These are phyloP conservation scores for Cucurbitaria berberidis DNA, from an alignment of 2,329 filamentous ascomycete species.

Conservation along the genomic window DNA sequence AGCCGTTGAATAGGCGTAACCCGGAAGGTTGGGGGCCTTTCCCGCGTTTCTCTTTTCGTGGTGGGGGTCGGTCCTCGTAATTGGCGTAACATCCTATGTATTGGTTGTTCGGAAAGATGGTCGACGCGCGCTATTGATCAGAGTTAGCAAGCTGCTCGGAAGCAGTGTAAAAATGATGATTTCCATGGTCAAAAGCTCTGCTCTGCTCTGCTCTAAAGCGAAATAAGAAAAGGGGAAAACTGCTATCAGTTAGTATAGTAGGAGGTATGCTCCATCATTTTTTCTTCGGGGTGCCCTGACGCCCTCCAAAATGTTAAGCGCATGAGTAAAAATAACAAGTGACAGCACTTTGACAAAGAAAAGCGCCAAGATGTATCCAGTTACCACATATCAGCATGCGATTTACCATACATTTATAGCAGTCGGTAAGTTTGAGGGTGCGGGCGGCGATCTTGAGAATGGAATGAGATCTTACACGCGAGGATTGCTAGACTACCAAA, in stretches of 20 bases:
- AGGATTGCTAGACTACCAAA: background rate
- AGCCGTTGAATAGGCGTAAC: background rate
- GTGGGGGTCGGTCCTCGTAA: too few species aligned
- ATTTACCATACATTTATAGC: background rate
- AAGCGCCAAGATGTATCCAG: background rate
- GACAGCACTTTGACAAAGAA: too few species aligned
- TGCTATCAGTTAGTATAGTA: background rate
- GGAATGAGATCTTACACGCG: background rate
- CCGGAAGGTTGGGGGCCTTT: too few species aligned
- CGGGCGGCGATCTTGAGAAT: background rate
- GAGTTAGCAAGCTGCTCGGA: slow-evolving; percentile 12
- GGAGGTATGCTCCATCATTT: background rate
- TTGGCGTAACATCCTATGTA: background rate
- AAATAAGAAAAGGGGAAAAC: background rate
- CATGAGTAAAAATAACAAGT: background rate
- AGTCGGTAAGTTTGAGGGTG: background rate
- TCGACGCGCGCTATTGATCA: background rate
- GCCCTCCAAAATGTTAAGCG: background rate
- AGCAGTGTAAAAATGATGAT: slow-evolving; percentile 3
- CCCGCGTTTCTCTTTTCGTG: too few species aligned
- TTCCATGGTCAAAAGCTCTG: slow-evolving; percentile 7
- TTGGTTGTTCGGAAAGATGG: background rate
- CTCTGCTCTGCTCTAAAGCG: slow-evolving; percentile 2
- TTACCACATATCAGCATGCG: too few species aligned
- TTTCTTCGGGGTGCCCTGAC: too few species aligned